Evolutionary conservation across 208 protist genomes (phyloP), one percentile per base, ranked within the genome.

Genomic region (Leishmania martiniquensis): DNA sequence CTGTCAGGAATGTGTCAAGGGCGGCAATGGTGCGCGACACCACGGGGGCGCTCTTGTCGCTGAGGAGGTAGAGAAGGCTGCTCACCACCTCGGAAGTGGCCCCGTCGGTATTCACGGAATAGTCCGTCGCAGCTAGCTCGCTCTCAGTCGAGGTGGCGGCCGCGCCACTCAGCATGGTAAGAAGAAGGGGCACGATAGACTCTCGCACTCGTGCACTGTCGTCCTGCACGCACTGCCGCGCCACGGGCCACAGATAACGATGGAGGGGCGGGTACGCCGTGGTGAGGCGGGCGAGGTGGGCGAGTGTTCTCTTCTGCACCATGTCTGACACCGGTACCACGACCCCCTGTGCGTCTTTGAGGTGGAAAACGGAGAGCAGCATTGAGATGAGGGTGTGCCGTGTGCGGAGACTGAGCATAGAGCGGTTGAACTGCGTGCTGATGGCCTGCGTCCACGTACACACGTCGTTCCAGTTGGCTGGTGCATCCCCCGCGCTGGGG

Each of bases 141-240:
- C 34, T 20, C 62, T 67, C 62, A 22, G 62, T 44, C 1, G 37
- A 29, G 62, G 65, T 69, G 80, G 55, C 69, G 75, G 73, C 49
- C 13, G 80, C 75, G 45, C 66, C 81, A 59, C 75, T 76, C 57
- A 97, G 73, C 47, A 95, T 72, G 1, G 86, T 89, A n/a, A 93
- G 72, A 13, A 97, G 87, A 17, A 97, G 83, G n/a, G 89, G 84
- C 47, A 96, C 84, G 39, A 86, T 89, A 5, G 88, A 89, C 86
- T 96, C 94, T 1, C 94, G 89, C 77, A 96, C 91, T 4, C 86
- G 78, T 52, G 90, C 87, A 63, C 82, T 92, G 67, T 91, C 90
- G 59, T 94, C 88, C n/a, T 84, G 90, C 49, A 93, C 84, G 62
- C 88, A 94, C 66, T 85, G 83, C 12, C 83, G 88, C 34, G 82